phyloP scores from a whole-genome alignment of 1,284 basidiomycete genomes.

The Neolentinus lepideus region DNA sequence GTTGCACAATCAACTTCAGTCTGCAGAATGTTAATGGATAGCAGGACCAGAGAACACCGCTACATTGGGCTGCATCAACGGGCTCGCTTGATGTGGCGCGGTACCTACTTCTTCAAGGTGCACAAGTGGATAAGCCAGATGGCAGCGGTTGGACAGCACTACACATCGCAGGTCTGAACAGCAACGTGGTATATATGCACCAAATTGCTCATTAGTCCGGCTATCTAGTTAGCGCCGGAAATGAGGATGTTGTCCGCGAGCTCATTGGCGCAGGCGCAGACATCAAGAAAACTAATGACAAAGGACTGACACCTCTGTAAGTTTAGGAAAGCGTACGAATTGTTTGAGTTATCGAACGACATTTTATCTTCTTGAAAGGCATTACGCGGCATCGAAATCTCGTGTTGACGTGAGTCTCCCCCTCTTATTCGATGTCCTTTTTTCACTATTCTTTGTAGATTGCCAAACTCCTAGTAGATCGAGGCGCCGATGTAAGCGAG shows the following conservation, averaged over 20 bases:
- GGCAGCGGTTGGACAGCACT: slow-evolving; percentile 80
- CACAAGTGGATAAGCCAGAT: slow-evolving; percentile 70
- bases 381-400: slow-evolving; percentile 93
- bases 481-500: slow-evolving; percentile 76
- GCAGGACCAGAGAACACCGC: slow-evolving; percentile 82
- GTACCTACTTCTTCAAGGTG: slow-evolving; percentile 67
- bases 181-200: slow-evolving; percentile 4
- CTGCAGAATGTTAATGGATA: slow-evolving; percentile 1
- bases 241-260: slow-evolving; percentile 72
- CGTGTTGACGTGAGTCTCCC: slow-evolving; percentile 65
- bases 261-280: slow-evolving; percentile 82
- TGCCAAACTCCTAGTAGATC: slow-evolving; percentile 74
- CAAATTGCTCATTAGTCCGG: slow-evolving; percentile 9
- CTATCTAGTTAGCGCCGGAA: slow-evolving; percentile 69
- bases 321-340: slow-evolving; percentile 20
- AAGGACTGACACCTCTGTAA: slow-evolving; percentile 83
- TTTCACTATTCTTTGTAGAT: slow-evolving; percentile 51
- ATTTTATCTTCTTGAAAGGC: slow-evolving; percentile 39
- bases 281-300: slow-evolving; percentile 75
- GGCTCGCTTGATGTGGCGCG: slow-evolving; percentile 65
- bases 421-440: not conserved
- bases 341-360: slow-evolving; percentile 6
- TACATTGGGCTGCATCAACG: slow-evolving; percentile 86
- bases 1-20: slow-evolving; percentile 13
- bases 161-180: slow-evolving; percentile 71